A percentile compares a stretch with the other conserved stretches of the same genome.
Evolutionary conservation across 768 basidiomycete genomes (phyloP).

Genomic region (Filobasidium wieringae): DNA sequence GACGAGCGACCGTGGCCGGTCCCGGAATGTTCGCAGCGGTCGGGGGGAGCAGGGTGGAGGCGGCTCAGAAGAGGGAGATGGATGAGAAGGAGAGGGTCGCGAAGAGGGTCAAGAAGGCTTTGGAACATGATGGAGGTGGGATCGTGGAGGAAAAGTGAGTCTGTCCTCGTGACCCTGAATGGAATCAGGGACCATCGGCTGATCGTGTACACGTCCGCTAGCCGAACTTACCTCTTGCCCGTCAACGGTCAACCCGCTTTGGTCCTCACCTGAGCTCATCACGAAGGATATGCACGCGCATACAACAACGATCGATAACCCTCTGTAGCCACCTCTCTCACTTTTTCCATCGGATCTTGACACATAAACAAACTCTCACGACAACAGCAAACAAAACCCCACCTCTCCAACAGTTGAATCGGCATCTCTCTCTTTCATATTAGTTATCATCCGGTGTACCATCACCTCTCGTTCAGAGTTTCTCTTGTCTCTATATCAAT

Average conservation of each 20-base stretch:
- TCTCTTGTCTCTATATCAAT: too few relatives aligned
- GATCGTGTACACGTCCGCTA: slow-evolving; percentile 6
- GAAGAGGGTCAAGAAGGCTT: slow-evolving; percentile 16
- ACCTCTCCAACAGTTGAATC: too few relatives aligned
- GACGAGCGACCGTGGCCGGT: slow-evolving; percentile 10
- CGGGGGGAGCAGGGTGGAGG: not conserved
- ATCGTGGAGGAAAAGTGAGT: slow-evolving; percentile 34
- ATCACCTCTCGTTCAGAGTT: too few relatives aligned
- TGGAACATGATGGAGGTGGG: slow-evolving; percentile 26
- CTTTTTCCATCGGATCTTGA: too few relatives aligned
- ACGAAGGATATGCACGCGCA: too few relatives aligned
- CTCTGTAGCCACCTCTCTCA: not conserved
- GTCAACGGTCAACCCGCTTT: slow-evolving; percentile 34
- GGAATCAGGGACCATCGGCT: not conserved
- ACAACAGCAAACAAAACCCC: too few relatives aligned
- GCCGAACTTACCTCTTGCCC: slow-evolving; percentile 31
- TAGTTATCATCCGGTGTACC: too few relatives aligned
- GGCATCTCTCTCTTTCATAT: too few relatives aligned
- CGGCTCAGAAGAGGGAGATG: slow-evolving; percentile 14
- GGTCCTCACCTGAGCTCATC: slow-evolving; percentile 29
- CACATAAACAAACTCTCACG: too few relatives aligned
- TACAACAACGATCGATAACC: not conserved
- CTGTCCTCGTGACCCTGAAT: not conserved
- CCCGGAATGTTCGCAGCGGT: not conserved
- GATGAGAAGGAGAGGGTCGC: slow-evolving; percentile 29